phyloP scores from a whole-genome alignment of 2,329 filamentous ascomycete genomes.

The Pyrenophora graminea region DNA sequence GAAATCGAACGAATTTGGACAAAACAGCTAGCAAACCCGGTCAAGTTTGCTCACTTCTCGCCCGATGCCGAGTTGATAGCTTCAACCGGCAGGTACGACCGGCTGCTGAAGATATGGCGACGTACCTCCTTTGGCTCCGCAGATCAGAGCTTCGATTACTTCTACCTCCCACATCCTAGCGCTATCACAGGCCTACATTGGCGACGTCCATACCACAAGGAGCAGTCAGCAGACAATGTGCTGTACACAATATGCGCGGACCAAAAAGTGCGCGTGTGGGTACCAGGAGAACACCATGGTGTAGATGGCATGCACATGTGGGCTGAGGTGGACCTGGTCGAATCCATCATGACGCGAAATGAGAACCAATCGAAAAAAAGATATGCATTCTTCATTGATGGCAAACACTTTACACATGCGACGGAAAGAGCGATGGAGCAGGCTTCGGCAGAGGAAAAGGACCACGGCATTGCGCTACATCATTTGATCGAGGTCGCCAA shows the following conservation, averaged over 20 bases:
- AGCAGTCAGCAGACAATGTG: slow-evolving; percentile 81
- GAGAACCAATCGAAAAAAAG: slow-evolving; percentile 52
- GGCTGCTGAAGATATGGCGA: slow-evolving; percentile 90
- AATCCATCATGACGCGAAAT: slow-evolving; percentile 66
- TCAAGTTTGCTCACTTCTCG: slow-evolving; percentile 76
- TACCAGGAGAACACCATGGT: slow-evolving; percentile 71
- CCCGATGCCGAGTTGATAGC: slow-evolving; percentile 88
- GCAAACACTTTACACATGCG: slow-evolving; percentile 75
- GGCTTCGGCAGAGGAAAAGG: slow-evolving; percentile 61
- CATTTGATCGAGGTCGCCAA: slow-evolving; percentile 87
- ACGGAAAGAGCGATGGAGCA: slow-evolving; percentile 75
- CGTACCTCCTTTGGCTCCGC: slow-evolving; percentile 80
- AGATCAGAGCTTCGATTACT: slow-evolving; percentile 85
- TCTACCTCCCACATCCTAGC: slow-evolving; percentile 83
- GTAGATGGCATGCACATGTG: slow-evolving; percentile 77
- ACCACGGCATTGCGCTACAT: slow-evolving; percentile 72
- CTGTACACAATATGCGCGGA: slow-evolving; percentile 89
- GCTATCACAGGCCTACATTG: slow-evolving; percentile 84
- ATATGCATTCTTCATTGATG: slow-evolving; percentile 82
- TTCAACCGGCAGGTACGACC: slow-evolving; percentile 76
- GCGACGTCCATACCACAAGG: slow-evolving; percentile 75
- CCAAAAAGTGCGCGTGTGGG: slow-evolving; percentile 81
- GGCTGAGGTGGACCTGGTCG: slow-evolving; percentile 75
- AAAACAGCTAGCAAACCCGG: slow-evolving; percentile 71
- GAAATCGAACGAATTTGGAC: slow-evolving; percentile 70